These are phyloP conservation scores for Lanmaoa pseudosensibilis DNA, from an alignment of 768 basidiomycete species.

Conservation along the genomic window DNA sequence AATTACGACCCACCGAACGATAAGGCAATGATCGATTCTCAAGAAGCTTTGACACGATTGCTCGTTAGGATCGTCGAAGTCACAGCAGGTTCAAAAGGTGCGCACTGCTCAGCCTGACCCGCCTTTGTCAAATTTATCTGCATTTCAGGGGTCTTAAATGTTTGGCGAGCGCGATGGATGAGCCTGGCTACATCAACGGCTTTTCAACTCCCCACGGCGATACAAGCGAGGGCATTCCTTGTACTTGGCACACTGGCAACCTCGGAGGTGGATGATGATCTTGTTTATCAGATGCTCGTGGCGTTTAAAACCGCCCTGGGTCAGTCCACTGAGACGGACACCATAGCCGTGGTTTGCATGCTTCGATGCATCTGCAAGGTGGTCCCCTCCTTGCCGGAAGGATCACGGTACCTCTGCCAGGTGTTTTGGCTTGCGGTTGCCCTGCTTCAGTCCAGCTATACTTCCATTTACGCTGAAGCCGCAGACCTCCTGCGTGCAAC, in stretches of 20 bases:
- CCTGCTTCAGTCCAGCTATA: constrained; percentile 74
- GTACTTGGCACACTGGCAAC: constrained; percentile 80
- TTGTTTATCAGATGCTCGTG: constrained; percentile 90
- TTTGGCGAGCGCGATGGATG: constrained; percentile 95
- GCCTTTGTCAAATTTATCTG: constrained; percentile 9
- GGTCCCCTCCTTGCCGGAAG: constrained; percentile 63
- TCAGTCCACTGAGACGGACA: constrained; percentile 68
- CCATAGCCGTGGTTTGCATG: constrained; percentile 80
- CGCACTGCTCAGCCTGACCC: constrained; percentile 16
- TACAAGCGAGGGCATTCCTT: constrained; percentile 87
- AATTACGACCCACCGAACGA: constrained; percentile 54
- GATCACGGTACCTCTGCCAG: constrained; percentile 70
- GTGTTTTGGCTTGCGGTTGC: constrained; percentile 90
- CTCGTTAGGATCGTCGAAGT: constrained; percentile 64
- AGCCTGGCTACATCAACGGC: constrained; percentile 83
- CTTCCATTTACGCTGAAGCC: constrained; percentile 69
- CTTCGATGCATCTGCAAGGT: constrained; percentile 81
- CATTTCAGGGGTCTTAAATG: constrained; percentile 66
- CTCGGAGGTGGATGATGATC: constrained; percentile 87
- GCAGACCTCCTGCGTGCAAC: constrained; percentile 64
- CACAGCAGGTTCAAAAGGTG: constrained; percentile 70
- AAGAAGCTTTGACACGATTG: constrained; percentile 65
- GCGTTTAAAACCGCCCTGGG: constrained; percentile 74
- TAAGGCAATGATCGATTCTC: constrained; percentile 55
- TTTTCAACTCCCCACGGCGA: constrained; percentile 83